Percentiles rank a stretch among this genome's conserved stretches.
Conservation (phyloP, 2,329 filamentous ascomycete species). For the Orbilia javanica region DNA sequence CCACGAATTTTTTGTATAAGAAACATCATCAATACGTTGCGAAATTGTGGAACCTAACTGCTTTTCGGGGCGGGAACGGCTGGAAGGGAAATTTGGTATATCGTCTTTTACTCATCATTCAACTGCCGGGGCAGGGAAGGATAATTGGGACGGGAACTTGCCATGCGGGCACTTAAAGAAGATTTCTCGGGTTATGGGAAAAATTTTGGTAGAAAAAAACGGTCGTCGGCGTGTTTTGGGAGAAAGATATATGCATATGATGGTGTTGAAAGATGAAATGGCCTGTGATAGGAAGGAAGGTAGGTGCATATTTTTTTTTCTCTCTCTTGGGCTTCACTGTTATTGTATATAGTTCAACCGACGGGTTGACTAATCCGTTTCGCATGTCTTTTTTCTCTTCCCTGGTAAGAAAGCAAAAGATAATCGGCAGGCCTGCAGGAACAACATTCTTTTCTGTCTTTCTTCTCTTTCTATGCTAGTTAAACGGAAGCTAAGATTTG, state of each 20-base stretch:
- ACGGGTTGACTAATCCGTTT: conserved; percentile 21
- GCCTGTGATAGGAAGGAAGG: neutral
- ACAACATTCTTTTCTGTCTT: neutral
- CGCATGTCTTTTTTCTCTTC: neutral
- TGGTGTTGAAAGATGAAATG: conserved; percentile 9
- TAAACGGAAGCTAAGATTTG: conserved; percentile 49
- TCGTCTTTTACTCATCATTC: neutral
- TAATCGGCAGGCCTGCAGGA: neutral
- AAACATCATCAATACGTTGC: neutral
- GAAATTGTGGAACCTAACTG: neutral
- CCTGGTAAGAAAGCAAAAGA: neutral
- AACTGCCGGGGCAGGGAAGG: conserved; percentile 9
- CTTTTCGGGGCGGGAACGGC: conserved; percentile 33
- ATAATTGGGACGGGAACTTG: conserved; percentile 14
- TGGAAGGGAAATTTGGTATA: conserved; percentile 20
- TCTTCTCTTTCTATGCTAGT: neutral
- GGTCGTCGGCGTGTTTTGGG: conserved; percentile 1
- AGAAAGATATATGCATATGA: conserved; percentile 11
- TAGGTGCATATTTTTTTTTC: no score
- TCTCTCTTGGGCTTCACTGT: no score
- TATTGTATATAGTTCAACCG: neutral
- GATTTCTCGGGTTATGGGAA: no score
- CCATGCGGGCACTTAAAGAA: conserved; percentile 13
- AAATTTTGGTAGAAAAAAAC: neutral
- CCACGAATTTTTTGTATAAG: no score